phyloP scores from a whole-genome alignment of 176 grass and related monocot genomes.

The Neostapfia colusana region DNA sequence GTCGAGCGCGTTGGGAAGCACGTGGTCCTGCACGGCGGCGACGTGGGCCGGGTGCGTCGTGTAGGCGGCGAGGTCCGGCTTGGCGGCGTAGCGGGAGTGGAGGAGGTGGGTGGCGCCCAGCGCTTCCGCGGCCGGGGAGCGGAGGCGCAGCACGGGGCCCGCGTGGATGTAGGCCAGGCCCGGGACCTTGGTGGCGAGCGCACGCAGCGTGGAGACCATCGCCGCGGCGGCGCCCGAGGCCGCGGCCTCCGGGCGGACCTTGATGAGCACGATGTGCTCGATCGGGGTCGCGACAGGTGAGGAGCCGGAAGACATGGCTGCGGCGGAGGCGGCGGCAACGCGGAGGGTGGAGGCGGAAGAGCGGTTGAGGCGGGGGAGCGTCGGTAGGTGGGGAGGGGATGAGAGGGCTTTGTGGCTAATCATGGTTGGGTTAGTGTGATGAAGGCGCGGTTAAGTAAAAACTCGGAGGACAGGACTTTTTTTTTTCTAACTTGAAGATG shows the following conservation, averaged over 20 bases:
- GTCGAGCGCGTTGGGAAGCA: conserved; percentile 70
- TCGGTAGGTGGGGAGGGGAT: conserved; percentile 31
- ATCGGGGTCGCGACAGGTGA: conserved; percentile 38
- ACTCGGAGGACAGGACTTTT: neutral
- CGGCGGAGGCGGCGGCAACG: conserved; percentile 37
- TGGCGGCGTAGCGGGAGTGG: conserved; percentile 77
- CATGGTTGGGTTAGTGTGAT: conserved; percentile 28
- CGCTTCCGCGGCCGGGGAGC: conserved; percentile 67
- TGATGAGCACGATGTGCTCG: conserved; percentile 97
- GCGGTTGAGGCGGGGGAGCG: conserved; percentile 44
- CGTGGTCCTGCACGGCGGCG: conserved; percentile 63
- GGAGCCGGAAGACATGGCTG: conserved; percentile 24
- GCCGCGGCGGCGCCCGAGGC: conserved; percentile 53
- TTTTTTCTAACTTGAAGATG: no score
- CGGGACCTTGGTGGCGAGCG: conserved; percentile 54
- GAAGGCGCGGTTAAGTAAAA: conserved; percentile 55
- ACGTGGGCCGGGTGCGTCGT: conserved; percentile 66
- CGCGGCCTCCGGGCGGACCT: conserved; percentile 51
- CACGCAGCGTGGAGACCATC: conserved; percentile 59
- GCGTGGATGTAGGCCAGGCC: conserved; percentile 66
- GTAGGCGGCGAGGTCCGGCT: conserved; percentile 74
- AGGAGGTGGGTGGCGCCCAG: conserved; percentile 72
- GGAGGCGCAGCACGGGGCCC: conserved; percentile 63
- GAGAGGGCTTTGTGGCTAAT: conserved; percentile 33
- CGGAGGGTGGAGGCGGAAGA: conserved; percentile 21